Evolutionary conservation across 495 filamentous ascomycete species (phyloP), one percentile per base, ranked within the genome.

Genomic region (Hypoxylon subgilvum): DNA sequence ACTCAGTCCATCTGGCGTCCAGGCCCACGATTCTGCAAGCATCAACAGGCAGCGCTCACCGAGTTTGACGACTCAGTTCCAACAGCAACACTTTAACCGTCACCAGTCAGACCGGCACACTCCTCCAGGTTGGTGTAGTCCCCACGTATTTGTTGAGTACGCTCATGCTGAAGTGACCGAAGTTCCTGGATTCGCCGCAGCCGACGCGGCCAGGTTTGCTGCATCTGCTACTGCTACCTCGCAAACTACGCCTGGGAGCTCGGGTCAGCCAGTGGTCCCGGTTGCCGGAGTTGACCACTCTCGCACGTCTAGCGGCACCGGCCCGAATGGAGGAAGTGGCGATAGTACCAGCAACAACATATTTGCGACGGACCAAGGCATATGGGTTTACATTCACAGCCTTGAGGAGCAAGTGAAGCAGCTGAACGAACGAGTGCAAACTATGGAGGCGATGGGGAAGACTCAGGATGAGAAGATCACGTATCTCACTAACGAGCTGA

Each of bases 1-100:
- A 3, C 76, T 96, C 25, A 96, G 91, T 27, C 92, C 92, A 3
- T 84, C 82, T 61, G 83, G 83, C 14, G 72, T 80, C 34, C 82
- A 85, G 40, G 76, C 82, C 21, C 82, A 85, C 36, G 82, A 84
- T 39, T 50, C 75, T 30, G 61, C 70, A 19, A 72, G 68, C 50
- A 66, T 81, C 21, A 81, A 79, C 57, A 81, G 84, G 21, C 82
- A 85, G 45, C 81, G 88, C 50, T 91, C 89, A 5, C 89, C 90
- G 8, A 85, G 84, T 57, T 69, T 91, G 53, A 81, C 82, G 6
- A 82, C 86, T 30, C 83, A 89, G 40, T 85, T 69, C 40, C 69
- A 87, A 50, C 88, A 88, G 46, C 79, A 84, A 41, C 80, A 88
- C 25, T 88, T 83, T 49, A 79, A 77, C 25, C 82, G 88, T 50